These are phyloP conservation scores for Termitomyces sp. DNA, from an alignment of 768 basidiomycete species.

Conservation along the genomic window DNA sequence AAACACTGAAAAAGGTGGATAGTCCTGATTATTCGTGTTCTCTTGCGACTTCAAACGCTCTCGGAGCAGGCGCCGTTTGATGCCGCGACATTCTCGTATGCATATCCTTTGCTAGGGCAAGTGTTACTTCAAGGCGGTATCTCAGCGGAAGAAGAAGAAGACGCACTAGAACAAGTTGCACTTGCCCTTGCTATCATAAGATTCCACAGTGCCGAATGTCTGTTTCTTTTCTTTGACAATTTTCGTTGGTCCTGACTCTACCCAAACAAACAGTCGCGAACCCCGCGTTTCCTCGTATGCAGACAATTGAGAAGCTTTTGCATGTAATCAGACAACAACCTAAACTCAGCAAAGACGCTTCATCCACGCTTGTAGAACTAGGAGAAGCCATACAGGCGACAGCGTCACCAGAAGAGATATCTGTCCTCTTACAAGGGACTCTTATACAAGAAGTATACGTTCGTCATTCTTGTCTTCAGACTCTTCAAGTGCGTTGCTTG, in stretches of 20 bases:
- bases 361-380: slow-evolving; percentile 73
- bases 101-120: slow-evolving; percentile 67
- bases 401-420: slow-evolving; percentile 58
- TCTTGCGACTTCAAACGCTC: slow-evolving; percentile 78
- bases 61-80: slow-evolving; percentile 83
- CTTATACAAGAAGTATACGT: slow-evolving; percentile 85
- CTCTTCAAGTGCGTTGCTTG: slow-evolving; percentile 61
- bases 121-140: slow-evolving; percentile 71
- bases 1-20: neutral
- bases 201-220: slow-evolving; percentile 72
- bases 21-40: slow-evolving; percentile 80
- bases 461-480: slow-evolving; percentile 84
- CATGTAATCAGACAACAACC: slow-evolving; percentile 74
- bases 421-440: slow-evolving; percentile 65
- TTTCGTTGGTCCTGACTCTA: neutral
- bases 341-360: slow-evolving; percentile 77
- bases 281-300: slow-evolving; percentile 65
- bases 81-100: slow-evolving; percentile 79
- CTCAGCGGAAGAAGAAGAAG: slow-evolving; percentile 61
- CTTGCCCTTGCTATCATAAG: slow-evolving; percentile 66
- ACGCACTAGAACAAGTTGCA: slow-evolving; percentile 72
- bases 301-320: slow-evolving; percentile 64
- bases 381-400: slow-evolving; percentile 72
- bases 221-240: slow-evolving; percentile 20
- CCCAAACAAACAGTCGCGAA: slow-evolving; percentile 50